Evolutionary conservation across 768 basidiomycete genomes (phyloP), one percentile per base, ranked within the genome.

Genomic region (Suillus plorans): DNA sequence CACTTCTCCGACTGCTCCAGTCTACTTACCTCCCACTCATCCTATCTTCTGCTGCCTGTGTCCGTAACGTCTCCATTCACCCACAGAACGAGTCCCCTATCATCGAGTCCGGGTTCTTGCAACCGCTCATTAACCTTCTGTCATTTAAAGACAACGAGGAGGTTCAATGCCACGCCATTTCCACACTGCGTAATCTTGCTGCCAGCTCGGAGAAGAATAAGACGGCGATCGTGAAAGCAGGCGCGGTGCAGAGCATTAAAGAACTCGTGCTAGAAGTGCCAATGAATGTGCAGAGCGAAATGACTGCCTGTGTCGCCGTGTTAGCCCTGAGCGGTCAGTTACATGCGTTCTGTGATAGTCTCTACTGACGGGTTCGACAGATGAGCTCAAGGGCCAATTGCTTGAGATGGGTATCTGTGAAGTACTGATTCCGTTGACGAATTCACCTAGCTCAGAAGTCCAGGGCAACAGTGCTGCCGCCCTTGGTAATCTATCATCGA

Each of bases 121-220:
- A 94, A 71, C 97, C 97, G 1, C 81, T 99, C 47, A 98, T 99
- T 76, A 95, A 94, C 73, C 85, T 99, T 39, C 82, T 99, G 25
- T 94, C 96, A 2, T 99, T 98, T 82, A 98, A 98, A 77, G 97
- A 99, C 77, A 99, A 99, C 72, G 97, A 99, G 80, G 97, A 99
- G 78, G 95, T 99, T 28, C 97, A 99, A 75, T 99, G 97, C 73
- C 97, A 99, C 71, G 97, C 97, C 22, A 99, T 99, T 69, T 97
- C 95, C 14, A 99, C 97, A 0, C 82, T 99, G 53, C 87, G 97
- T 18, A 99, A 99, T 74, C 85, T 99, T 18, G 97, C 97, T 1
- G 97, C 97, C 4, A 95, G 92, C 72, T 94, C 91, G 41, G 97
- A 99, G 82, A 94, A 95, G 84, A 99, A 99, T 82, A 99, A 99